Percentiles rank a stretch among this genome's conserved stretches.
These are phyloP conservation scores for Eremothecium sinecaudum DNA, from an alignment of 1,139 yeast species.

Conservation along the genomic window DNA sequence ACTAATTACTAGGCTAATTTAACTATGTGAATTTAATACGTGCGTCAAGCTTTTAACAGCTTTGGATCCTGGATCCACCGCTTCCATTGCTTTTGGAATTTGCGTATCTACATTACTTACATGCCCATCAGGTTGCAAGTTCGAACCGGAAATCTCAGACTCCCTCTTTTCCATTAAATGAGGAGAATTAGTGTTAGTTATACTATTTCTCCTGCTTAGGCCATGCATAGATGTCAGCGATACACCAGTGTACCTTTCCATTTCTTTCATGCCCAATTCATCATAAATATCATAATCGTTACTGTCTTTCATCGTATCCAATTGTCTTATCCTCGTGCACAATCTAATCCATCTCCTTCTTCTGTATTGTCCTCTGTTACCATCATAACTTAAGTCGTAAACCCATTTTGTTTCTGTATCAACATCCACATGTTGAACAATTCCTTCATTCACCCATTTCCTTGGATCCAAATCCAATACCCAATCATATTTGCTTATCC, in stretches of 20 bases:
- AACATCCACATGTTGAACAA: conserved; percentile 45
- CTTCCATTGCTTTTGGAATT: background rate
- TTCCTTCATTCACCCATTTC: conserved; percentile 48
- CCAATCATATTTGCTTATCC: conserved; percentile 42
- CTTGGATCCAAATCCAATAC: conserved; percentile 48
- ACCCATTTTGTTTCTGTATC: conserved; percentile 75
- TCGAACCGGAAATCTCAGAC: conserved; percentile 3
- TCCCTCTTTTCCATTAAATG: conserved; percentile 1
- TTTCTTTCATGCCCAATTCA: conserved; percentile 3
- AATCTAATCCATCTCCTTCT: conserved; percentile 48
- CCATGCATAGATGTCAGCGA: conserved; percentile 4
- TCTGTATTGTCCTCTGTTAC: conserved; percentile 32
- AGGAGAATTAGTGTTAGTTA: background rate
- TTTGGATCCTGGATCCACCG: conserved; percentile 5
- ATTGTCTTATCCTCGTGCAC: conserved; percentile 26
- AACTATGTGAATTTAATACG: conserved; percentile 6
- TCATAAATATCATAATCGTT: conserved; percentile 7
- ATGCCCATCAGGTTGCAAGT: background rate
- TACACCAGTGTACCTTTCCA: conserved; percentile 6
- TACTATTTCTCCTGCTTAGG: background rate
- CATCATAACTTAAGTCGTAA: conserved; percentile 41
- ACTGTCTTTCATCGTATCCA: background rate
- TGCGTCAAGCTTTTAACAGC: conserved; percentile 10
- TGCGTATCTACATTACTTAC: background rate
- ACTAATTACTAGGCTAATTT: too few relatives aligned